Base-by-base conservation (phyloP, 148 eudicot species). In the Rhododendron ovatum region DNA sequence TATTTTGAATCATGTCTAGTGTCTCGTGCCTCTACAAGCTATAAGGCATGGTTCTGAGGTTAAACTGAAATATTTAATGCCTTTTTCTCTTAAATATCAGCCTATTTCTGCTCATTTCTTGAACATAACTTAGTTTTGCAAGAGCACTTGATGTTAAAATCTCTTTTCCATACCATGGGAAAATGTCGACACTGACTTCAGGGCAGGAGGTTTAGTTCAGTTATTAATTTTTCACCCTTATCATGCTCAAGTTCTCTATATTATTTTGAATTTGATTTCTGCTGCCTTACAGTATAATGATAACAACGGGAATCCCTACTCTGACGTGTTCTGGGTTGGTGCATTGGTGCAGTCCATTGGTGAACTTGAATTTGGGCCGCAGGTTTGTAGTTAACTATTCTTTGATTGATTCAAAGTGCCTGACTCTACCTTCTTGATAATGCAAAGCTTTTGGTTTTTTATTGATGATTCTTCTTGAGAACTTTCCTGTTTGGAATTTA, bases 311-410 rank as follows among this genome's bases (percentile, higher is more conserved):
- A 97, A 97, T 88, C 93, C 95, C 43, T 95, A 91, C 88, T 94
- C 96, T 28, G 99, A 97, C 82, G 98, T 95, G 30, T 97, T 90
- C 86, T 97, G 98, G 99, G 92, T 97, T 80, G 96, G 96, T 88
- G 93, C 98, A 80, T 86, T 97, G 87, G 96, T 97, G 78, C 95
- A 95, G 90, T 92, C 99, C 30, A 86, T 95, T 89, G 99, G 99
- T 78, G 99, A 97, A 87, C 98, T 97, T 86, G 98, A 97, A 91
- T 97, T 97, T 88, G 99, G 98, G 71, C 96, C 91, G 55, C 96
- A 97, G 99, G 99, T 97, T 76, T 88, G 88, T 81, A 55, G 35
- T 47, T 78, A 39, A 28, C 35, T 86, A 65, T 82, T 82, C 75
- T 82, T 74, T 84, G 57, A 37, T 59, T 78, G 80, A 80, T 47